phyloP scores from a whole-genome alignment of 257 asterid species.

The Przewalskia tangutica region DNA sequence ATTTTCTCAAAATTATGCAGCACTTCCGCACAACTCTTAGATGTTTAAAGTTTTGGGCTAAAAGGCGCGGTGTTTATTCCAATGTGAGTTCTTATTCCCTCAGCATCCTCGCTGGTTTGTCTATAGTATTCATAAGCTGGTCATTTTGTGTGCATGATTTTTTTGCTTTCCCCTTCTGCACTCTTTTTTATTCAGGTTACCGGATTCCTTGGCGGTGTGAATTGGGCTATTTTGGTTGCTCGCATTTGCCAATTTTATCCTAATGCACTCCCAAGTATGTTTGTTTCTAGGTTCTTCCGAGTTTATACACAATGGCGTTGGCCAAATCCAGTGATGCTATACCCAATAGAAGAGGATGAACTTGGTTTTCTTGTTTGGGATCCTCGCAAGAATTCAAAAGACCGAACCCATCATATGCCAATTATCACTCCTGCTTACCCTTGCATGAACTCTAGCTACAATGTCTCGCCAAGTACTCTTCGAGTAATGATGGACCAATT shows the following conservation, averaged over 20 bases:
- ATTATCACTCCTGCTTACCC: conserved; percentile 40
- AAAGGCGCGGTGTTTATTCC: conserved; percentile 36
- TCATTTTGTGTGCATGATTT: background rate
- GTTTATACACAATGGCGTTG: conserved; percentile 40
- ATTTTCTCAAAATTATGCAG: conserved; percentile 8
- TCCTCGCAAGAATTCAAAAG: conserved; percentile 30
- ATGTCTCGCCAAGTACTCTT: conserved; percentile 36
- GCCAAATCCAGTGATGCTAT: conserved; percentile 45
- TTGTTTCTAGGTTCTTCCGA: conserved; percentile 36
- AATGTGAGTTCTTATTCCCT: conserved; percentile 16
- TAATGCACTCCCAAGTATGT: conserved; percentile 32
- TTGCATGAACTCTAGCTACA: conserved; percentile 40
- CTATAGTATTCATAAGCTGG: background rate
- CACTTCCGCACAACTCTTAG: conserved; percentile 32
- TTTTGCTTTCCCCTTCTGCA: background rate
- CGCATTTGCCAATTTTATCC: conserved; percentile 38
- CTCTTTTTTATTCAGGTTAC: conserved; percentile 18
- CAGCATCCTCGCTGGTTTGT: background rate
- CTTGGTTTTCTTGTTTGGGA: conserved; percentile 37
- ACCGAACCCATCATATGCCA: conserved; percentile 33
- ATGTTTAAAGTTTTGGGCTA: conserved; percentile 37
- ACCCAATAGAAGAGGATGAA: conserved; percentile 28
- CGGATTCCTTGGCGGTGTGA: conserved; percentile 34
- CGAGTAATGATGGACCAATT: conserved; percentile 36
- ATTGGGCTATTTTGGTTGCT: conserved; percentile 36